phyloP scores from a whole-genome alignment of 495 filamentous ascomycete species.

The Aspergillus olivimuriae region DNA sequence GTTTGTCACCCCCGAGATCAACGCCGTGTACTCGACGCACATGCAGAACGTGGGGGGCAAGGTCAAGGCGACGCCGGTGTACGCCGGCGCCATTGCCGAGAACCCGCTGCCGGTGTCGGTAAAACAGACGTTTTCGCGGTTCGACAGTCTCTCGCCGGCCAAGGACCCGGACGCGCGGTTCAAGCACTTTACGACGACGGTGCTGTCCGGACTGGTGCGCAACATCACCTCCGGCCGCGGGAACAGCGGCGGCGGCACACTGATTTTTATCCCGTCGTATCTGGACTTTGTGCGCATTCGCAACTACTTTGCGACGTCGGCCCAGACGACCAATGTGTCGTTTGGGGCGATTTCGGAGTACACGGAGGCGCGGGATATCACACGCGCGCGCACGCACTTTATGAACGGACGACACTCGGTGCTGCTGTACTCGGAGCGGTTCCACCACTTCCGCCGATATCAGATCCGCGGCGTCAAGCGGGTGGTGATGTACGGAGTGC shows the following conservation, averaged over 20 bases:
- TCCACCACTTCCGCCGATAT: conserved; percentile 90
- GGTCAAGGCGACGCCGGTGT: conserved; percentile 58
- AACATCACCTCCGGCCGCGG: conserved; percentile 39
- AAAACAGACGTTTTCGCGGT: conserved; percentile 87
- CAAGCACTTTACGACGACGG: conserved; percentile 74
- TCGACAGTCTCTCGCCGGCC: conserved; percentile 59
- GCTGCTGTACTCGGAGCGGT: conserved; percentile 83
- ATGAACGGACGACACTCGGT: conserved; percentile 72
- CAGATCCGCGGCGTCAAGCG: conserved; percentile 69
- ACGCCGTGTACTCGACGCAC: conserved; percentile 65
- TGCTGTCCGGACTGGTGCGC: conserved; percentile 67
- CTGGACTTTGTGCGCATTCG: conserved; percentile 89
- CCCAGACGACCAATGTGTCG: conserved; percentile 59
- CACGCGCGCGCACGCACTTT: conserved; percentile 83
- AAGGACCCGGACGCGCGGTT: conserved; percentile 87
- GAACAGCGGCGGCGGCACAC: conserved; percentile 46
- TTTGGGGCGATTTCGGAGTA: conserved; percentile 90
- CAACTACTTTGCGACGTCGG: conserved; percentile 78
- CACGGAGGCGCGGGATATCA: conserved; percentile 64
- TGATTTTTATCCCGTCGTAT: conserved; percentile 88
- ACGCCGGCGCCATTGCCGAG: conserved; percentile 59
- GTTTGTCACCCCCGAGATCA: conserved; percentile 85
- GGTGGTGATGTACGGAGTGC: conserved; percentile 79
- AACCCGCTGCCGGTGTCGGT: conserved; percentile 59
- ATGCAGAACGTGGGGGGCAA: conserved; percentile 78